These are phyloP conservation scores for Bothriochloa decipiens DNA, from an alignment of 176 grass and related monocot species.

Conservation along the genomic window DNA sequence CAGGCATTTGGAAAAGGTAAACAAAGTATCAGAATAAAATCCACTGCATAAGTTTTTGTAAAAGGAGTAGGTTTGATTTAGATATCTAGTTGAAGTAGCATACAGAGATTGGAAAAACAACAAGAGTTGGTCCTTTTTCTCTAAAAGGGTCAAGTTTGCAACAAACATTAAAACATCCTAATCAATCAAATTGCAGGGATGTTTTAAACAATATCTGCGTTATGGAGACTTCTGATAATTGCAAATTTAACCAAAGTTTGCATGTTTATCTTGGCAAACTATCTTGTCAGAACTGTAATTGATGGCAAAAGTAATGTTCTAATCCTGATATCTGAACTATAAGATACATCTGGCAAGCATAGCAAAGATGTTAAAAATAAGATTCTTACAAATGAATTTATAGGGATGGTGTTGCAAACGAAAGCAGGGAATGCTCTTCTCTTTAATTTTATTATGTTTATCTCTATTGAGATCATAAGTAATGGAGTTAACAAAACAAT, in stretches of 20 bases:
- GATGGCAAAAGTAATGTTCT: not conserved
- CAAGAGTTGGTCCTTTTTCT: not conserved
- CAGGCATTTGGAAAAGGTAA: slow-evolving; percentile 9
- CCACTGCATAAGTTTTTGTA: not conserved
- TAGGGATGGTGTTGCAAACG: slow-evolving; percentile 9
- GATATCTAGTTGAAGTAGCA: not conserved
- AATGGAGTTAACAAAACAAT: slow-evolving; percentile 30
- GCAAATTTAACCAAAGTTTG: not conserved
- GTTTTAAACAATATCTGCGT: not conserved
- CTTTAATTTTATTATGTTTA: slow-evolving; percentile 19
- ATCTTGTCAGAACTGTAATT: slow-evolving; percentile 12
- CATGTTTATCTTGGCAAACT: not conserved
- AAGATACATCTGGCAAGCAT: not conserved
- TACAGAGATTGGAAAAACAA: not conserved
- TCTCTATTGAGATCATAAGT: slow-evolving; percentile 7
- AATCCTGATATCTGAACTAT: slow-evolving; percentile 10
- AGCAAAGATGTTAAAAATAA: not conserved
- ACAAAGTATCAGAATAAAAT: slow-evolving; percentile 26
- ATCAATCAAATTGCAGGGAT: slow-evolving; percentile 23
- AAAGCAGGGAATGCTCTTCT: slow-evolving; percentile 5
- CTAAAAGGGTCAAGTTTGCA: not conserved
- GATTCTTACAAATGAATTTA: slow-evolving; percentile 17
- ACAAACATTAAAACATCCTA: slow-evolving; percentile 5
- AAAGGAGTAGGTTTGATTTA: not conserved
- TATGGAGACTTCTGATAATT: slow-evolving; percentile 9